A percentile compares a stretch with the other conserved stretches of the same genome.
These are phyloP conservation scores for Vicia villosa DNA, from an alignment of 306 rosid species.

Conservation along the genomic window DNA sequence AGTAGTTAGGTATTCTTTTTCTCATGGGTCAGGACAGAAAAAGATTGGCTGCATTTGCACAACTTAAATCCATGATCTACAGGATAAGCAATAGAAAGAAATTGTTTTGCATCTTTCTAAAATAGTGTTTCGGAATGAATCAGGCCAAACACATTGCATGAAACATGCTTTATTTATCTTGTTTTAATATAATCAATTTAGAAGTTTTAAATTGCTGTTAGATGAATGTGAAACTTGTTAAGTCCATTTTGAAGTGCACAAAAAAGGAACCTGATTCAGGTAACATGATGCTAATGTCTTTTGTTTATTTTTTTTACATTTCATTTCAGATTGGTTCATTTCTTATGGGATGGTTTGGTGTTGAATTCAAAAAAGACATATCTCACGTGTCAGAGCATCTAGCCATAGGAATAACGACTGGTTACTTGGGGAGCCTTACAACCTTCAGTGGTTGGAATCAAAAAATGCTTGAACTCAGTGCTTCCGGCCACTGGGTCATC, in stretches of 20 bases:
- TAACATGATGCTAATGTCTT: slow-evolving; percentile 7
- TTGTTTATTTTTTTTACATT: background rate
- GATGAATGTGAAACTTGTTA: background rate
- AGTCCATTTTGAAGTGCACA: slow-evolving; percentile 9
- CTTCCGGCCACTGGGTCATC: slow-evolving; percentile 66
- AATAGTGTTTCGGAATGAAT: too few species aligned
- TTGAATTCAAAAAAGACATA: slow-evolving; percentile 77
- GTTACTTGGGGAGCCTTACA: slow-evolving; percentile 92
- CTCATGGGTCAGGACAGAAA: background rate
- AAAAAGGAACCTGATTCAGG: background rate
- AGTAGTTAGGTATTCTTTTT: background rate
- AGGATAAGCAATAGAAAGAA: background rate
- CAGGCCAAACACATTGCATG: too few species aligned
- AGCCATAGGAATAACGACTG: slow-evolving; percentile 75
- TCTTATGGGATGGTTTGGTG: slow-evolving; percentile 96
- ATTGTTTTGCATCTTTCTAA: background rate
- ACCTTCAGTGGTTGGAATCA: slow-evolving; percentile 97
- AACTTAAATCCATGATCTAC: slow-evolving; percentile 1
- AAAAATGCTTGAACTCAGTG: slow-evolving; percentile 83
- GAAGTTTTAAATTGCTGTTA: slow-evolving; percentile 9
- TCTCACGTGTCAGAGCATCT: slow-evolving; percentile 65
- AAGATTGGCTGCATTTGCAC: background rate
- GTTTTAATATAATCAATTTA: background rate
- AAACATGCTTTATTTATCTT: background rate
- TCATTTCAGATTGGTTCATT: slow-evolving; percentile 77